Evolutionary conservation across 192 early-diverging fungal genomes (phyloP), one percentile per base, ranked within the genome.

Genomic region (Ambispora gerdemannii): DNA sequence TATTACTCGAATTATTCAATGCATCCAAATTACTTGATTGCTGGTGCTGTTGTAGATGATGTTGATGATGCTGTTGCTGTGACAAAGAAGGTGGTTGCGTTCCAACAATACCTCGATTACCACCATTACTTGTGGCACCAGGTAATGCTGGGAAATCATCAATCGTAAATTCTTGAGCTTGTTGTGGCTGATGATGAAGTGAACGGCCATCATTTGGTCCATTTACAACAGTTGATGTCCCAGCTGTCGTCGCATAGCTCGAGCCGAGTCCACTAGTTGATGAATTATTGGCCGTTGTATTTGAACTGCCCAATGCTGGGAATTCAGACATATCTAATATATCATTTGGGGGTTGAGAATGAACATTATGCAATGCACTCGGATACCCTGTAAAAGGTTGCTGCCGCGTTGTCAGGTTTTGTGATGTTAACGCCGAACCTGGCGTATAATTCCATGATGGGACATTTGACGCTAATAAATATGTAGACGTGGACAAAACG

Each of bases 61-160:
- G 73, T 71, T 80, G 75, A n/a, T n/a, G n/a, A n/a, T n/a, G n/a
- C n/a, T n/a, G n/a, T n/a, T n/a, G n/a, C n/a, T n/a, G n/a, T n/a
- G n/a, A n/a, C n/a, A n/a, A n/a, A 31, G 64, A 68, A 31, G 73
- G 50, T 52, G 74, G 69, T 53, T 74, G 73, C 27, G 70, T 63
- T 35, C 74, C 72, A 63, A 78, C 76, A 27, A 70, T 58, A 15
- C 73, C 64, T 72, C 72, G 60, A 7, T 75, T 77, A n/a, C 77
- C 74, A 17, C 75, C 43, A 67, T 75, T 78, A 30, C 58, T 72
- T 32, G 76, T 75, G 65, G 78, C 75, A 10, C 75, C 75, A 61
- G 78, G 78, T 38, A 80, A 52, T n/a, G 78, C 78, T 7, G 78
- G 78, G 31, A 80, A 80, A 27, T 80, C 78, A 35, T 80, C 78